These are phyloP conservation scores for Plasmodium ovale DNA, from an alignment of 169 alveolate species.

Conservation along the genomic window DNA sequence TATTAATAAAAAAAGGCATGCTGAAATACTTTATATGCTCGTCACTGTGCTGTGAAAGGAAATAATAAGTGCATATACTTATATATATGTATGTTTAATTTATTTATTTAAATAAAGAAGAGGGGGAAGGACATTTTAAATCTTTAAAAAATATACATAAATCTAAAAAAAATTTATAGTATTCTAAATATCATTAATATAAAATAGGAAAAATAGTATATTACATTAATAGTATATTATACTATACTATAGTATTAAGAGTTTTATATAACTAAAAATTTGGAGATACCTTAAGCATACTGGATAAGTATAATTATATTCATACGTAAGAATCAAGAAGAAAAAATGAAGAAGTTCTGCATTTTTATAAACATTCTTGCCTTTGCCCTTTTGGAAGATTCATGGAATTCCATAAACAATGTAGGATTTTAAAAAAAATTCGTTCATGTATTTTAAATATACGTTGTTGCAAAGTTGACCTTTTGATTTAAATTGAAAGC, in stretches of 20 bases:
- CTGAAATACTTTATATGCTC: background rate
- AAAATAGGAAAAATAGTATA: no score
- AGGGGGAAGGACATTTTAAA: background rate
- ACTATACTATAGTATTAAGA: no score
- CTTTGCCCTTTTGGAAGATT: background rate
- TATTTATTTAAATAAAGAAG: no score
- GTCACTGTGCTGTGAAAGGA: background rate
- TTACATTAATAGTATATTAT: no score
- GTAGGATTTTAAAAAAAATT: slow-evolving; percentile 14
- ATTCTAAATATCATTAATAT: no score
- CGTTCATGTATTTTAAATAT: background rate
- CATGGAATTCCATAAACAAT: slow-evolving; percentile 6
- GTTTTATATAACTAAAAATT: no score
- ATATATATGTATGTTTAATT: no score
- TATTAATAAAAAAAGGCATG: background rate
- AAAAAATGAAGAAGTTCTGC: slow-evolving; percentile 8
- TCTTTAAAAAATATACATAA: no score
- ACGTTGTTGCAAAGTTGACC: background rate
- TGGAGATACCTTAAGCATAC: no score
- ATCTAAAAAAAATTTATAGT: no score
- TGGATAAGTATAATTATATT: no score
- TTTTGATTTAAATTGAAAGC: background rate
- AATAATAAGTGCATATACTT: no score
- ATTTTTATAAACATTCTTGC: slow-evolving; percentile 2
- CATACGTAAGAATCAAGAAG: background rate